Base-by-base conservation (phyloP, 2,329 filamentous ascomycete species). In the Claviceps sp. region DNA sequence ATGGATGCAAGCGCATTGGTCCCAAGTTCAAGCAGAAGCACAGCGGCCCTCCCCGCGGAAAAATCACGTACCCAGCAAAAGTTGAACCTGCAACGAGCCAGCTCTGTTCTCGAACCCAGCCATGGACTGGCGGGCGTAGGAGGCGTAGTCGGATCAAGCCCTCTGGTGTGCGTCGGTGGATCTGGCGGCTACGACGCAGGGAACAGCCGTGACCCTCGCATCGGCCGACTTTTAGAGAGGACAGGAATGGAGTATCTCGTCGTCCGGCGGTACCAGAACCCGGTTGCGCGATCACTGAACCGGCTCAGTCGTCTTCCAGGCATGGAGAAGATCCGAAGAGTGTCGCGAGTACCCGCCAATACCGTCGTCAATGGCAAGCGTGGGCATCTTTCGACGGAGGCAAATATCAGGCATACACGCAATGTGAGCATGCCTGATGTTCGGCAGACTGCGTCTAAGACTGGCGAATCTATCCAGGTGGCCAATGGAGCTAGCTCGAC, bases 231-330 rank as follows among this genome's bases (percentile, higher is more conserved):
- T 48, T 75, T 87, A 51, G 84, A 87, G 62, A 76, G 81, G 47
- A 85, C 84, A 1, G 81, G 81, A 16, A 78, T 85, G 66, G 84
- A 88, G 61, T 88, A 87, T 63, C 73, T 82, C n/a, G 84, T 87
- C 8, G 82, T 89, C 38, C 76, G 84, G 51, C 74, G 85, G 45
- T 84, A 84, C 61, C 82, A 86, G 60, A 85, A 87, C 58, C 83
- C 85, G 0, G 73, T 88, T 17, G 79, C 77, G 4, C 76, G 83
- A 46, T 83, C 82, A 0, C 67, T 88, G 17, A 66, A 66, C 42
- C 67, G 70, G 3, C 61, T 73, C 5, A 61, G 61, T 38, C 61
- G 73, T 34, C 71, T 81, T 1, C 75, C 78, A 0, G 76, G 75
- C 7, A 64, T 70, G 34, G 71, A 79, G 50, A 77, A 73, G 61